These are phyloP conservation scores for Wickerhamomyces mucosus DNA, from an alignment of 805 yeast species.

Conservation along the genomic window DNA sequence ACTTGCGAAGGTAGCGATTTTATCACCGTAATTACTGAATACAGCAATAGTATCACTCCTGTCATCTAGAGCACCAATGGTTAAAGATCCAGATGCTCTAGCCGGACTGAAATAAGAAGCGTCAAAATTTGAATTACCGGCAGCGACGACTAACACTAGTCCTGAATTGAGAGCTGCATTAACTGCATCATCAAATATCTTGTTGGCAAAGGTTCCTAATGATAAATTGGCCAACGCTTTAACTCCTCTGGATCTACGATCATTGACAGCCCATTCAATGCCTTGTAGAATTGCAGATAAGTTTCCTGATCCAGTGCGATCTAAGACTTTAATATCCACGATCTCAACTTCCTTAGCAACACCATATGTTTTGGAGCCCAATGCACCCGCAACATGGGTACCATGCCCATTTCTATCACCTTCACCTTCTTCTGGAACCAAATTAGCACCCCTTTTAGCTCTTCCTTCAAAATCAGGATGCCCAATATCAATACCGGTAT, in stretches of 20 bases:
- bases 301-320: slow-evolving; percentile 56
- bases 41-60: slow-evolving; percentile 54
- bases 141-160: slow-evolving; percentile 65
- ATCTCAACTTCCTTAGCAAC: slow-evolving; percentile 66
- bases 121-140: slow-evolving; percentile 70
- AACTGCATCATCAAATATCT: slow-evolving; percentile 63
- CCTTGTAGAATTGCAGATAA: slow-evolving; percentile 54
- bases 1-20: slow-evolving; percentile 76
- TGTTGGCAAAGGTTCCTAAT: slow-evolving; percentile 60
- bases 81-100: slow-evolving; percentile 55
- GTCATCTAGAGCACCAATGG: slow-evolving; percentile 87
- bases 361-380: slow-evolving; percentile 74
- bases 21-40: slow-evolving; percentile 82
- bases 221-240: slow-evolving; percentile 71
- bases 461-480: slow-evolving; percentile 58
- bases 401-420: slow-evolving; percentile 84
- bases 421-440: slow-evolving; percentile 41
- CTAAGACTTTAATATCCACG: slow-evolving; percentile 64
- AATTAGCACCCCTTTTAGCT: slow-evolving; percentile 49
- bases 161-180: slow-evolving; percentile 68
- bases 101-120: slow-evolving; percentile 84
- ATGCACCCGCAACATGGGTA: slow-evolving; percentile 86
- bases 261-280: slow-evolving; percentile 56
- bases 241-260: slow-evolving; percentile 26
- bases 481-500: slow-evolving; percentile 60